Percentiles rank a stretch among this genome's conserved stretches.
Evolutionary conservation across 1,139 yeast species (phyloP).

Genomic region (Zygosaccharomyces pseudobailii): DNA sequence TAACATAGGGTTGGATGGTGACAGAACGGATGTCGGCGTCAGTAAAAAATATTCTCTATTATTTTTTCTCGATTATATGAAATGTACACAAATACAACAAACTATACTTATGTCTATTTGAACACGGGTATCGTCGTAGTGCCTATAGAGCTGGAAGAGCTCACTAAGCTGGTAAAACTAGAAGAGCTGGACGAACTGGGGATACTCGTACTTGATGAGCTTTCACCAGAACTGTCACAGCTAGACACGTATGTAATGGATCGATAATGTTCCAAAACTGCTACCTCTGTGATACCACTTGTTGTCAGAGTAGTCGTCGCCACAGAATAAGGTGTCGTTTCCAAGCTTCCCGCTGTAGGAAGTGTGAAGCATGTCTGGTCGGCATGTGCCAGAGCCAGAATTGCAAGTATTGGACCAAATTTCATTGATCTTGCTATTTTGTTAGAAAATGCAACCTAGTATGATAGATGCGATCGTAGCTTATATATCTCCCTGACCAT

Average conservation of each 20-base stretch:
- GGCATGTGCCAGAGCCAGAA: conserved; percentile 1
- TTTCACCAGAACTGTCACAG: conserved; percentile 12
- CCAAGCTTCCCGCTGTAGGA: conserved; percentile 21
- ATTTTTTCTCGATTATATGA: not conserved
- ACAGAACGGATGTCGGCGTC: not conserved
- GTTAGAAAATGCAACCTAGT: too few species aligned
- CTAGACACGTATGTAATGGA: conserved; percentile 21
- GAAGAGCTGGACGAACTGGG: not conserved
- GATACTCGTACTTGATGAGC: not conserved
- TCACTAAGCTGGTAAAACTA: not conserved
- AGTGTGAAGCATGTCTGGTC: conserved; percentile 22
- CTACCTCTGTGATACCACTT: conserved; percentile 19
- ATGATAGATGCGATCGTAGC: not conserved
- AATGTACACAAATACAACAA: not conserved
- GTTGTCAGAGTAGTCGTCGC: conserved; percentile 18
- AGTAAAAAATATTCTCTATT: not conserved
- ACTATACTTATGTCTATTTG: not conserved
- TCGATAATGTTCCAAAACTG: conserved; percentile 22
- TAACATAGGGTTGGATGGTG: not conserved
- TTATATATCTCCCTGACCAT: not conserved
- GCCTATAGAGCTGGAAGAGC: conserved; percentile 7
- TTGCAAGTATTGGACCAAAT: not conserved
- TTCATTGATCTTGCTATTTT: not conserved
- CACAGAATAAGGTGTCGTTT: conserved; percentile 24
- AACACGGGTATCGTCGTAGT: conserved; percentile 12